Conservation (phyloP, 208 protist genomes). For the Acanthamoeba castellanii region DNA sequence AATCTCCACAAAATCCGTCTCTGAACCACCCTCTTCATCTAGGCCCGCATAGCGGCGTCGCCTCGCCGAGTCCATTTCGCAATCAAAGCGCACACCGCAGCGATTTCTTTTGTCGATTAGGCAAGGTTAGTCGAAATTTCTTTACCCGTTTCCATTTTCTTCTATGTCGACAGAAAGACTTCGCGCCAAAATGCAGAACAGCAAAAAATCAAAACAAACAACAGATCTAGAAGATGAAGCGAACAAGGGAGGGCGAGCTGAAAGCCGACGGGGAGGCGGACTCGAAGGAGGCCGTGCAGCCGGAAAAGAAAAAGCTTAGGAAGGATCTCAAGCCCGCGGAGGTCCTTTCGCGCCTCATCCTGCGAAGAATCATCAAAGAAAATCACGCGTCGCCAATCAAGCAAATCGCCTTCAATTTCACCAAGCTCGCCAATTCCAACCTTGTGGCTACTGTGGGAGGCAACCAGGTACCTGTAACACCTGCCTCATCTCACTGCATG, state of each 20-base stretch:
- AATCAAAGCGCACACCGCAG: too few species aligned
- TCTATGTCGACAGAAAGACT: not conserved
- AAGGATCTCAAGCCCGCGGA: conserved; percentile 16
- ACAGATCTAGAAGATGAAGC: not conserved
- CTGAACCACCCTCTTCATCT: not conserved
- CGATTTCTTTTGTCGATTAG: too few species aligned
- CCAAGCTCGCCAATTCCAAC: conserved; percentile 37
- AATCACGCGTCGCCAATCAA: conserved; percentile 61
- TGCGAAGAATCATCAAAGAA: conserved; percentile 73
- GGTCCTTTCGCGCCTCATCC: not conserved
- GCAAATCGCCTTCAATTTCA: conserved; percentile 70
- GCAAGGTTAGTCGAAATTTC: too few species aligned
- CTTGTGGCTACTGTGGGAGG: conserved; percentile 63
- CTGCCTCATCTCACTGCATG: not conserved
- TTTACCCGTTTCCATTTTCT: too few species aligned
- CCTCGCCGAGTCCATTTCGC: not conserved
- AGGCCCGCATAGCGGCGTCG: not conserved
- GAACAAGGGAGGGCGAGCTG: not conserved
- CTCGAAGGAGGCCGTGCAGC: not conserved
- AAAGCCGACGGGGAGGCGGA: not conserved
- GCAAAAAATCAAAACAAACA: too few species aligned
- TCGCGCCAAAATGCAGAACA: not conserved
- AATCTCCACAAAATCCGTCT: not conserved
- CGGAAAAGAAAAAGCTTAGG: not conserved
- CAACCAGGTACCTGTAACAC: not conserved